A percentile compares a stretch with the other conserved stretches of the same genome.
These are phyloP conservation scores for Eragrostis curvula DNA, from an alignment of 176 grass and related monocot genomes.

Conservation along the genomic window DNA sequence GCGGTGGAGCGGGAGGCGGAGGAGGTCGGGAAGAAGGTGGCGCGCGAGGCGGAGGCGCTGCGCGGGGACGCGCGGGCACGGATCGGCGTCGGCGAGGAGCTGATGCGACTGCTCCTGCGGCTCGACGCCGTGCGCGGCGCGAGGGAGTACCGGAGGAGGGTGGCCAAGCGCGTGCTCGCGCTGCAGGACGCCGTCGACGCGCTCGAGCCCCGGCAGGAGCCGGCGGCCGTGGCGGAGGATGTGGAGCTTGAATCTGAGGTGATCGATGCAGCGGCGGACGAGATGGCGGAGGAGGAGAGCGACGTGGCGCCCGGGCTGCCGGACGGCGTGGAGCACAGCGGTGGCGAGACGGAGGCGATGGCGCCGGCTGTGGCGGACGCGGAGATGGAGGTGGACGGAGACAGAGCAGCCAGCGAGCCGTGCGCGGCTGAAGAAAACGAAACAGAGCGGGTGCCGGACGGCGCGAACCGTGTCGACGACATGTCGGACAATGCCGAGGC, in stretches of 20 bases:
- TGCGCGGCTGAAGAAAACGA: neutral
- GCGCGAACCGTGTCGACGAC: neutral
- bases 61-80: conserved; percentile 20
- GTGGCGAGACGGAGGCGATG: neutral
- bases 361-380: neutral
- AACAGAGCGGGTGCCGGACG: neutral
- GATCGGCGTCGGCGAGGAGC: conserved; percentile 33
- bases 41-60: conserved; percentile 10
- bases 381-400: conserved; percentile 22
- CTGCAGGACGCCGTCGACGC: conserved; percentile 63
- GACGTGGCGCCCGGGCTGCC: neutral
- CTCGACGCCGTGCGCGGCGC: conserved; percentile 61
- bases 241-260: neutral
- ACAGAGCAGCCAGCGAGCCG: neutral
- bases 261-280: neutral
- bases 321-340: accelerated
- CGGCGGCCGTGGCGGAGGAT: neutral
- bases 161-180: conserved; percentile 51
- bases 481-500: neutral
- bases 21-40: neutral
- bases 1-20: conserved; percentile 45
- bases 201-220: neutral
- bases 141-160: conserved; percentile 49
- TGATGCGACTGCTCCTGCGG: conserved; percentile 50
- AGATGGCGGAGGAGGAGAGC: neutral